These are phyloP conservation scores for Phytophthora constricta DNA, from an alignment of 352 stramenopile genomes.

Conservation along the genomic window DNA sequence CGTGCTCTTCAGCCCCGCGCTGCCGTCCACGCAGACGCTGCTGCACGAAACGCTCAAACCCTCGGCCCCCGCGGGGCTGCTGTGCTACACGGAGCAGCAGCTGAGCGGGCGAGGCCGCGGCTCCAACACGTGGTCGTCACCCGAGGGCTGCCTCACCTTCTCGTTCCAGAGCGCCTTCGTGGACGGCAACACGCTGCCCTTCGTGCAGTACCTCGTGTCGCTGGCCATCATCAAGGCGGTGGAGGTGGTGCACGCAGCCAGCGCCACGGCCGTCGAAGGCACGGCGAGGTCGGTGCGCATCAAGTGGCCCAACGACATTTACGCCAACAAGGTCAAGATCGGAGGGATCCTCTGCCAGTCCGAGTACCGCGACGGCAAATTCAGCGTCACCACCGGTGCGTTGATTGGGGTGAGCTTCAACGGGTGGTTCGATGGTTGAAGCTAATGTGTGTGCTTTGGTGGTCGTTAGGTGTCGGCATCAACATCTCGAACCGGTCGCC, in stretches of 20 bases:
- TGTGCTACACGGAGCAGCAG: slow-evolving; percentile 87
- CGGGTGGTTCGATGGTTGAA: too few relatives aligned
- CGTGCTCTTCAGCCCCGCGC: slow-evolving; percentile 73
- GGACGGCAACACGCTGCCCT: slow-evolving; percentile 81
- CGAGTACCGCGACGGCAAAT: slow-evolving; percentile 79
- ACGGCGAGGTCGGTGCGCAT: slow-evolving; percentile 75
- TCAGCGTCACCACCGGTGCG: slow-evolving; percentile 84
- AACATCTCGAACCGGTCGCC: slow-evolving; percentile 90
- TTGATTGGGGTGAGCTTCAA: not conserved
- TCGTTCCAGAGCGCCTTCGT: slow-evolving; percentile 88
- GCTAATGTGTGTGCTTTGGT: not conserved
- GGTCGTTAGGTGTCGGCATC: slow-evolving; percentile 77
- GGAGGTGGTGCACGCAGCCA: slow-evolving; percentile 53
- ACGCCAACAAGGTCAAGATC: slow-evolving; percentile 90
- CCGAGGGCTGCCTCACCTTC: slow-evolving; percentile 91
- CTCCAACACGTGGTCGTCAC: slow-evolving; percentile 87
- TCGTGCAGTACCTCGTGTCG: slow-evolving; percentile 92
- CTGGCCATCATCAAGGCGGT: slow-evolving; percentile 87
- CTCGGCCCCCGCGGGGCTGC: slow-evolving; percentile 58
- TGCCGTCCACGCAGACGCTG: slow-evolving; percentile 86
- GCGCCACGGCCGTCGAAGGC: slow-evolving; percentile 13
- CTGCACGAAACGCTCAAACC: slow-evolving; percentile 82
- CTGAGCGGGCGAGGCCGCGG: slow-evolving; percentile 82
- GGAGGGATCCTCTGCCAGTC: slow-evolving; percentile 91
- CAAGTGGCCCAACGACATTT: slow-evolving; percentile 95